These are phyloP conservation scores for Backusella tuberculispora DNA, from an alignment of 192 early-diverging fungal species.

Conservation along the genomic window DNA sequence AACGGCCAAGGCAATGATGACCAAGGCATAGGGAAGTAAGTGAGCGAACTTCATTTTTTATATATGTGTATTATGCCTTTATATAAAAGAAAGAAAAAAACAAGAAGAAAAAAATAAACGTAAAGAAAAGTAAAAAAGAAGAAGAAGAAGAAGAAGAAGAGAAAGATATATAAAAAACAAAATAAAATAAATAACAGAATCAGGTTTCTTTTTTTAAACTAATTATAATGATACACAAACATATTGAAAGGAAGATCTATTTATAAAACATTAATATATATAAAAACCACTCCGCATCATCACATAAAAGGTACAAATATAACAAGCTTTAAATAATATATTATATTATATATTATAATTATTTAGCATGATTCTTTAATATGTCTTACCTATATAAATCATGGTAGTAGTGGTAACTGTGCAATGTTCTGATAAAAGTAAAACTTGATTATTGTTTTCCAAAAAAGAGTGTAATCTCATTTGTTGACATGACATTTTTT, in stretches of 20 bases:
- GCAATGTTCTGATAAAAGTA: too few species aligned
- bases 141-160: neutral
- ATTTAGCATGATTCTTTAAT: neutral
- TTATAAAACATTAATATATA: conserved; percentile 15
- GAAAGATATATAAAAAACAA: neutral
- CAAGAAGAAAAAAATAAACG: conserved; percentile 17
- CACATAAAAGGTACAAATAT: neutral
- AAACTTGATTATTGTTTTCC: neutral
- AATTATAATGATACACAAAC: conserved; percentile 18
- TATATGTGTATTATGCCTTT: conserved; percentile 8
- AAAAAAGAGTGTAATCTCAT: conserved; percentile 31
- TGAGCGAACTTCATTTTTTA: conserved; percentile 38
- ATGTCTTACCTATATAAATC: neutral
- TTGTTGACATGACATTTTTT: conserved; percentile 63
- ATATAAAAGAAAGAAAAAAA: neutral
- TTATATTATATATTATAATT: neutral
- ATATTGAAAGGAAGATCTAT: conserved; percentile 17
- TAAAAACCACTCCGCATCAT: conserved; percentile 8
- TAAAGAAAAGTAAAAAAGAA: conserved; percentile 15
- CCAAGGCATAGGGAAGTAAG: conserved; percentile 21
- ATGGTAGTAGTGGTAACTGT: neutral
- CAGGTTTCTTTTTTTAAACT: conserved; percentile 13
- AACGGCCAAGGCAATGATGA: neutral
- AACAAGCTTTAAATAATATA: neutral
- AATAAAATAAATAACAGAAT: neutral